Percentiles rank a stretch among this genome's conserved stretches.
Evolutionary conservation across 192 early-diverging fungal genomes (phyloP).

Genomic region (Dissophora globulifera): DNA sequence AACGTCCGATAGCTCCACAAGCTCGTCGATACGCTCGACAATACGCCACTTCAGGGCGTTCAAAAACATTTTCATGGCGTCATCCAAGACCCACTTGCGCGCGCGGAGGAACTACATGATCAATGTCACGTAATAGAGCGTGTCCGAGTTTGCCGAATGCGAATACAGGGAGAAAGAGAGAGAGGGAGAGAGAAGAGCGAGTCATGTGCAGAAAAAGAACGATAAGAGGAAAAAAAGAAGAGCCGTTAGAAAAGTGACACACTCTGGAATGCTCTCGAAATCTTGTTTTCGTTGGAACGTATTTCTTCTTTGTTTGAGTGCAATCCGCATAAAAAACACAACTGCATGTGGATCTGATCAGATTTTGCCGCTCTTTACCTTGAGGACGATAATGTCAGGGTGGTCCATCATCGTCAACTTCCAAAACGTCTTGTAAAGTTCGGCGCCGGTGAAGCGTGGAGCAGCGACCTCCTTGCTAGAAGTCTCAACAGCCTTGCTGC

Average conservation of each 20-base stretch:
- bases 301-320: too few relatives aligned
- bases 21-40: conserved; percentile 60
- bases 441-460: conserved; percentile 40
- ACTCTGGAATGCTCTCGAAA: too few relatives aligned
- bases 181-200: too few relatives aligned
- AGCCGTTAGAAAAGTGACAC: background rate
- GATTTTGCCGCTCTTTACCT: conserved; percentile 40
- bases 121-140: too few relatives aligned
- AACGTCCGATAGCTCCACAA: conserved; percentile 59
- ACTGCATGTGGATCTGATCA: too few relatives aligned
- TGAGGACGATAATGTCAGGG: conserved; percentile 47
- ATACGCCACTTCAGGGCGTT: conserved; percentile 81
- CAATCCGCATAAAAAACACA: too few relatives aligned
- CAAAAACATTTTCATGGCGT: conserved; percentile 81
- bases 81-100: conserved; percentile 88
- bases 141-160: too few relatives aligned
- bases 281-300: too few relatives aligned
- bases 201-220: too few relatives aligned
- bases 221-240: background rate
- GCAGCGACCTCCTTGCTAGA: conserved; percentile 22
- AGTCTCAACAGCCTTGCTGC: conserved; percentile 19
- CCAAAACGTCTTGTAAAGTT: conserved; percentile 41
- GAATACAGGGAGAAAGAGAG: too few relatives aligned
- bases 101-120: conserved; percentile 84
- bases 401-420: conserved; percentile 54